A percentile compares a stretch with the other conserved stretches of the same genome.
These are phyloP conservation scores for Drosera spatulata DNA, from an alignment of 179 eudicot genomes.

Conservation along the genomic window DNA sequence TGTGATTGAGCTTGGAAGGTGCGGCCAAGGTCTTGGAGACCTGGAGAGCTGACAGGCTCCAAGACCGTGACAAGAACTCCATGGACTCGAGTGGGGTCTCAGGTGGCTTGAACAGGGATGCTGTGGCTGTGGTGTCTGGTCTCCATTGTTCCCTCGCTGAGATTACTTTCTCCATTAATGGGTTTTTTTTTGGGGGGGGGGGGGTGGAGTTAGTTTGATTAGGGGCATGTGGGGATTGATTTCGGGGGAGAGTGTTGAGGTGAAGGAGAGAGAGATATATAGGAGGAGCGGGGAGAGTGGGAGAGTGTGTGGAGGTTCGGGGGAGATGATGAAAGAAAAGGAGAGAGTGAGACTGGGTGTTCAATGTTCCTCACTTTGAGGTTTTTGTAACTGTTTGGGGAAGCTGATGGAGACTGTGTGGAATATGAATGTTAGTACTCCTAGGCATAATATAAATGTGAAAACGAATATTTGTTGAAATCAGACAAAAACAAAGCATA, in stretches of 20 bases:
- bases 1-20: conserved; percentile 15
- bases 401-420: too few relatives aligned
- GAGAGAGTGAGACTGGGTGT: too few relatives aligned
- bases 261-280: not conserved
- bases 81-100: conserved; percentile 80
- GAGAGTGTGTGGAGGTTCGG: not conserved
- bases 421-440: too few relatives aligned
- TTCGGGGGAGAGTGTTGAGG: not conserved
- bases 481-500: too few relatives aligned
- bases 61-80: conserved; percentile 91
- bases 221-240: too few relatives aligned
- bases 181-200: not conserved
- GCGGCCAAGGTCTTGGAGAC: conserved; percentile 69
- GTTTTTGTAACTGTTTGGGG: too few relatives aligned
- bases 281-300: not conserved
- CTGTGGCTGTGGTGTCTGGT: conserved; percentile 7
- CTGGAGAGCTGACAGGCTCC: conserved; percentile 75
- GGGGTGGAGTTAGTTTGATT: too few relatives aligned
- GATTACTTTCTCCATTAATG: conserved; percentile 21
- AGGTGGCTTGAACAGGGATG: conserved; percentile 42
- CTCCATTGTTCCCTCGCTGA: conserved; percentile 25
- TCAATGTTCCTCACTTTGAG: too few relatives aligned
- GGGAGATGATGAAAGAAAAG: not conserved
- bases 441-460: too few relatives aligned
- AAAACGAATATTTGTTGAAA: too few relatives aligned